Percentiles rank a stretch among this genome's conserved stretches.
Conservation (phyloP, 1,284 basidiomycete species). For the Mycena sp. region DNA sequence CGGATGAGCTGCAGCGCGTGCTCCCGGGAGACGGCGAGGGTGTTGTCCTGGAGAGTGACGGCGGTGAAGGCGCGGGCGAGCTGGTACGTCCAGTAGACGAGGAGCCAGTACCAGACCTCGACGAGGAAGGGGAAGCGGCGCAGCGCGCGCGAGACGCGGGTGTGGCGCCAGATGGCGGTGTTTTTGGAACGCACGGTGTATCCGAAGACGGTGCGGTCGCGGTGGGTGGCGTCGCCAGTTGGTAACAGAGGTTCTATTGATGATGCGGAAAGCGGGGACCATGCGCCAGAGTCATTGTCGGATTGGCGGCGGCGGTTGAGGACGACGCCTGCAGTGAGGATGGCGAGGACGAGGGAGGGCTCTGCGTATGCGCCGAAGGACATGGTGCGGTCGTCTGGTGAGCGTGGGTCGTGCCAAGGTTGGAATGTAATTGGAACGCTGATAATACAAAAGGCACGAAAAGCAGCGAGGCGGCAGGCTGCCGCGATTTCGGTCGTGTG, state of each 20-base stretch:
- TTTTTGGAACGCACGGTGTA: constrained; percentile 24
- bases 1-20: constrained; percentile 27
- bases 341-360: constrained; percentile 23
- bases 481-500: too few species aligned
- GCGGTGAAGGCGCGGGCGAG: constrained; percentile 28
- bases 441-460: too few species aligned
- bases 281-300: constrained; percentile 10
- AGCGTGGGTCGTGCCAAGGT: too few species aligned
- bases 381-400: too few species aligned
- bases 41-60: constrained; percentile 28
- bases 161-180: constrained; percentile 28
- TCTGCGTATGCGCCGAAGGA: constrained; percentile 30
- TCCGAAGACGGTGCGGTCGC: constrained; percentile 20
- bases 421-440: too few species aligned
- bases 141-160: constrained; percentile 21
- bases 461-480: too few species aligned
- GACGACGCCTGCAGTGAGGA: constrained; percentile 28
- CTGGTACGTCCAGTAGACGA: constrained; percentile 32
- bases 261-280: constrained; percentile 21
- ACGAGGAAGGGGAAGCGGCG: constrained; percentile 30
- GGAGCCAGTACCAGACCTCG: constrained; percentile 29
- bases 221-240: constrained; percentile 19
- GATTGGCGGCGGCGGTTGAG: constrained; percentile 24
- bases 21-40: constrained; percentile 28
- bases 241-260: constrained; percentile 19